Evolutionary conservation across 192 early-diverging fungal species (phyloP), one percentile per base, ranked within the genome.

Genomic region (Spizellomyces punctatus): DNA sequence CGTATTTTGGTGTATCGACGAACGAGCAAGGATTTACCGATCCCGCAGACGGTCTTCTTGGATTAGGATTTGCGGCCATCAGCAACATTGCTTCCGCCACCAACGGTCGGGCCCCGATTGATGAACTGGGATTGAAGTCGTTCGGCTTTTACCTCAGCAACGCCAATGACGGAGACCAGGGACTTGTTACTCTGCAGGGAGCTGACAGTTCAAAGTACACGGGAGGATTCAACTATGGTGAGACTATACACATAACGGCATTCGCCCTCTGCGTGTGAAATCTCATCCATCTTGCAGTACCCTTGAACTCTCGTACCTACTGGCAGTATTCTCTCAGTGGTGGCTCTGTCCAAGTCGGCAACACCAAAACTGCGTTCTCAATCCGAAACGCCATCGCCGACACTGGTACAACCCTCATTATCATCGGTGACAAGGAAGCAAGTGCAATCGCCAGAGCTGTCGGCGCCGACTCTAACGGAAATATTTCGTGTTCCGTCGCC

Each of bases 171-270:
- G 69, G 64, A 41, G 69, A 81, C 48, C 63, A 71, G 43, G 87
- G 85, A 1, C 79, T 83, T 63, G 75, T 89, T 17, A 77, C 74
- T 17, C 78, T 89, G 73, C 84, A 83, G 44, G 85, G 85, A 21
- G 67, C 82, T 52, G 86, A 87, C 64, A 7, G 46, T 0, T 46
- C 63, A 12, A 84, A 85, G 57, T 83, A 74, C 64, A 61, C 77
- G 16, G 87, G 85, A 12, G 27, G 27, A 36, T 36, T 36, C 27
- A 36, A 36, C 27, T 36, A 36, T 36, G 27, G 27, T 36, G 3
- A 36, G 3, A 36, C 27, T 36, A 2, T 36, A 36, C 0, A 36
- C 27, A 36, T 36, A 36, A 36, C 1, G 27, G 27, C 27, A 36
- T 36, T 36, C n/a, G n/a, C 0, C 27, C 27, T 36, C 27, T 36